Percentiles rank a stretch among this genome's conserved stretches.
These are phyloP conservation scores for Ascomycota sp. DNA, from an alignment of 2,329 filamentous ascomycete species.

Conservation along the genomic window DNA sequence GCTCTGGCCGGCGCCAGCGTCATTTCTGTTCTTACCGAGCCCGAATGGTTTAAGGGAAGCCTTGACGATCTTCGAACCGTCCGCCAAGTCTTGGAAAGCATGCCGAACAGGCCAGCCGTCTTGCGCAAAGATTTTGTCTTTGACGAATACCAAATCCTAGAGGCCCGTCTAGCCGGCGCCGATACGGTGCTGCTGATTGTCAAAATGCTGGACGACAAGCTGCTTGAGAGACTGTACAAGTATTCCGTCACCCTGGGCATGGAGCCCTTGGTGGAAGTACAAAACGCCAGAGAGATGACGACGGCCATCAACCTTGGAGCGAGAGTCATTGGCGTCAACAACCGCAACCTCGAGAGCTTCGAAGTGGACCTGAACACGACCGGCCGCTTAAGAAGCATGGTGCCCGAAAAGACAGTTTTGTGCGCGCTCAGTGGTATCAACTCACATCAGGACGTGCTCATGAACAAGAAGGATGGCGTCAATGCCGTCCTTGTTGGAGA, in stretches of 20 bases:
- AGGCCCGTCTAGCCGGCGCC: conserved; percentile 78
- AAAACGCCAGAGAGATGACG: conserved; percentile 83
- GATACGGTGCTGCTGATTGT: conserved; percentile 92
- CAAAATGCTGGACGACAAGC: conserved; percentile 74
- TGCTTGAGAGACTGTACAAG: conserved; percentile 59
- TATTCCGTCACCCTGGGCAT: conserved; percentile 85
- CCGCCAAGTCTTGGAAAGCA: conserved; percentile 68
- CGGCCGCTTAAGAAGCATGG: conserved; percentile 68
- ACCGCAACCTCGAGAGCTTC: conserved; percentile 88
- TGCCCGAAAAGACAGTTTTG: conserved; percentile 68
- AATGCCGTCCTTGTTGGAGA: conserved; percentile 89
- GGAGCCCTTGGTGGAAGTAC: conserved; percentile 95
- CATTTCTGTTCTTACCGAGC: conserved; percentile 95
- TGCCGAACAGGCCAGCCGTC: conserved; percentile 82
- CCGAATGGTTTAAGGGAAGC: conserved; percentile 97
- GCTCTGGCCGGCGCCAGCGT: conserved; percentile 87
- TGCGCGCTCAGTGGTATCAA: conserved; percentile 92
- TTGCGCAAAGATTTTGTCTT: conserved; percentile 95
- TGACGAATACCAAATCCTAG: conserved; percentile 93
- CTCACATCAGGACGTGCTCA: conserved; percentile 66
- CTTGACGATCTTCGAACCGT: conserved; percentile 84
- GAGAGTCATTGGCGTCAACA: conserved; percentile 91
- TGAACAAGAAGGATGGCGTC: conserved; percentile 75
- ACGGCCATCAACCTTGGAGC: conserved; percentile 70
- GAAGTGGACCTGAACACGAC: conserved; percentile 91